Conservation (phyloP, 2,329 filamentous ascomycete species). For the Alternaria panax region DNA sequence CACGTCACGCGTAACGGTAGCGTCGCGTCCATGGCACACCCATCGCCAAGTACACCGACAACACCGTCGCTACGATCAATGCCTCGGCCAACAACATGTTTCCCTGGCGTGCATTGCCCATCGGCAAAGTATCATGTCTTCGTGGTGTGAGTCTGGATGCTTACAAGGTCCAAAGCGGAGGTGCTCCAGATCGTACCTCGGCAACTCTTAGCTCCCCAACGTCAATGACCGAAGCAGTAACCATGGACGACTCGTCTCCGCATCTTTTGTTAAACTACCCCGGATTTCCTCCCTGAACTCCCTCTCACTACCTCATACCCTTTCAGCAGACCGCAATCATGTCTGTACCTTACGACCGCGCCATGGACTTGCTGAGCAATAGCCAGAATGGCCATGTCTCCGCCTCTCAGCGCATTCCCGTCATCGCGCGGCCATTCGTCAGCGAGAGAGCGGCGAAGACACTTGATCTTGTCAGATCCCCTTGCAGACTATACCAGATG, state of each 20-base stretch:
- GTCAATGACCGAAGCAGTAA: slow-evolving; percentile 26
- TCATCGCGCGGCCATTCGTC: slow-evolving; percentile 69
- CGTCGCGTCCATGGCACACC: neutral
- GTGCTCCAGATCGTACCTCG: slow-evolving; percentile 30
- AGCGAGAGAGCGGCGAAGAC: slow-evolving; percentile 86
- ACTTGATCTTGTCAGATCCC: slow-evolving; percentile 69
- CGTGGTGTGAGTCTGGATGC: slow-evolving; percentile 3
- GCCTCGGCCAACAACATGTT: slow-evolving; percentile 1
- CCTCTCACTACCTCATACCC: neutral
- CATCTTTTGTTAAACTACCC: slow-evolving; percentile 25
- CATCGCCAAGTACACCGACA: neutral
- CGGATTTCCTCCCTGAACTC: slow-evolving; percentile 16
- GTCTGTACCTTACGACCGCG: slow-evolving; percentile 40
- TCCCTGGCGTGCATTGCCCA: neutral
- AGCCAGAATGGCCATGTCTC: slow-evolving; percentile 47
- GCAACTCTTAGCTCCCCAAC: slow-evolving; percentile 26
- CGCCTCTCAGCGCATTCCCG: slow-evolving; percentile 65
- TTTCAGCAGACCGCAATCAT: slow-evolving; percentile 24
- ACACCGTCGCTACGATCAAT: neutral
- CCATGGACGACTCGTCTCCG: slow-evolving; percentile 27
- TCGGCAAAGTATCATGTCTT: neutral
- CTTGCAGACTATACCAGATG: neutral
- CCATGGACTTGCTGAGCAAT: slow-evolving; percentile 43
- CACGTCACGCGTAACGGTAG: slow-evolving; percentile 3
- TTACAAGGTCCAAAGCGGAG: slow-evolving; percentile 10